Evolutionary conservation across 768 basidiomycete genomes (phyloP).

Genomic region (Mycena crocata): DNA sequence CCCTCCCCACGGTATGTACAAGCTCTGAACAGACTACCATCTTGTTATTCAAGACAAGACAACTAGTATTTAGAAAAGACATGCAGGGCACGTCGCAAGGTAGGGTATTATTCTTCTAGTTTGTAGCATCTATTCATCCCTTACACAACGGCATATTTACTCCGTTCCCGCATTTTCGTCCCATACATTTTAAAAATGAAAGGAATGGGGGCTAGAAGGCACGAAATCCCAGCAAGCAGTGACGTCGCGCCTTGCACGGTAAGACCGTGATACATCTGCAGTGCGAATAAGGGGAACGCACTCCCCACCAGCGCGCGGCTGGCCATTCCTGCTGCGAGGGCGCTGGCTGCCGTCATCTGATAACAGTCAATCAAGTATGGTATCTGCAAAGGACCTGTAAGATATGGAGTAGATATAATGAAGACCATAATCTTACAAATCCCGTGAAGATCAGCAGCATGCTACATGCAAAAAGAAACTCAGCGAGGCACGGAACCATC

Average conservation of each 20-base stretch:
- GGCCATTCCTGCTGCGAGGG: conserved; percentile 27
- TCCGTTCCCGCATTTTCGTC: conserved; percentile 10
- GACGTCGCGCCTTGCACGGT: conserved; percentile 29
- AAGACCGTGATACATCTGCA: conserved; percentile 30
- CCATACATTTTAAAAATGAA: conserved; percentile 27
- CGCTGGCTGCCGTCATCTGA: conserved; percentile 28
- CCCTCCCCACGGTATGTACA: too few species aligned
- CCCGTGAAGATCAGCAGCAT: conserved; percentile 31
- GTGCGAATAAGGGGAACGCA: conserved; percentile 28
- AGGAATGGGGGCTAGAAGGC: conserved; percentile 31
- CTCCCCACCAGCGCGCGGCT: conserved; percentile 31
- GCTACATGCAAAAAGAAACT: conserved; percentile 29
- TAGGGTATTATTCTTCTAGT: too few species aligned
- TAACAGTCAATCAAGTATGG: conserved; percentile 32
- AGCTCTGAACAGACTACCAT: too few species aligned
- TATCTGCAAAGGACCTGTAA: background rate
- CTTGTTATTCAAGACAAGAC: too few species aligned
- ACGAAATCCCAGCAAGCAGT: conserved; percentile 23
- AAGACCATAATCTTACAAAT: conserved; percentile 22
- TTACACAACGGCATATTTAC: conserved; percentile 9
- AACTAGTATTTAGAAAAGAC: too few species aligned
- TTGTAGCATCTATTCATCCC: background rate
- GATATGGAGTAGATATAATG: background rate
- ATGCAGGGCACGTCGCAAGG: too few species aligned
- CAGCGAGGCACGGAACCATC: conserved; percentile 30